These are phyloP conservation scores for Debaryomyces tyrocola DNA, from an alignment of 805 yeast genomes.

Conservation along the genomic window DNA sequence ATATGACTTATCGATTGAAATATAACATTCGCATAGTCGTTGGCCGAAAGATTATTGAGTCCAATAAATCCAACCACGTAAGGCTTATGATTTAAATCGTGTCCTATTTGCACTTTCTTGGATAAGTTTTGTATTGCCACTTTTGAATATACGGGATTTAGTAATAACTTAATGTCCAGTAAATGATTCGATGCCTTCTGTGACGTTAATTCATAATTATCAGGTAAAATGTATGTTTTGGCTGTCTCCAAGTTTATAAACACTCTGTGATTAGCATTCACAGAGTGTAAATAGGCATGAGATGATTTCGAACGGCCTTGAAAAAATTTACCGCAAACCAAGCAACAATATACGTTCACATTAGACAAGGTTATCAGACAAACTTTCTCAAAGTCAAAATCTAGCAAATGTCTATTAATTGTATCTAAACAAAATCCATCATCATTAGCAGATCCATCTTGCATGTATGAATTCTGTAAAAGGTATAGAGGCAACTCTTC, in stretches of 20 bases:
- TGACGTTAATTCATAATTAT: conserved; percentile 43
- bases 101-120: conserved; percentile 18
- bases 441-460: conserved; percentile 1
- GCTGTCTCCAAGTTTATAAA: conserved; percentile 54
- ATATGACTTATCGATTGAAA: conserved; percentile 59
- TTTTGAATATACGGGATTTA: conserved; percentile 50
- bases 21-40: conserved; percentile 58
- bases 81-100: conserved; percentile 44
- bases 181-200: conserved; percentile 28
- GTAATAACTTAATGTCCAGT: conserved; percentile 51
- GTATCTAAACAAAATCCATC: conserved; percentile 35
- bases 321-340: conserved; percentile 70
- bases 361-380: conserved; percentile 65
- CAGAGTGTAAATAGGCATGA: conserved; percentile 66
- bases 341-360: conserved; percentile 67
- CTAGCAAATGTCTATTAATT: conserved; percentile 46
- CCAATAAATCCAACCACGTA: conserved; percentile 70
- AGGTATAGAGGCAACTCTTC: conserved; percentile 12
- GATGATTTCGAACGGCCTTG: conserved; percentile 67
- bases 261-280: conserved; percentile 62
- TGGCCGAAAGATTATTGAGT: conserved; percentile 50
- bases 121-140: conserved; percentile 32
- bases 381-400: conserved; percentile 69
- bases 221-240: conserved; percentile 63
- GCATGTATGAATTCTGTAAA: neutral